Percentiles rank a stretch among this genome's conserved stretches.
Evolutionary conservation across 73 alveolate genomes (phyloP).

Genomic region (Blepharisma stoltei): DNA sequence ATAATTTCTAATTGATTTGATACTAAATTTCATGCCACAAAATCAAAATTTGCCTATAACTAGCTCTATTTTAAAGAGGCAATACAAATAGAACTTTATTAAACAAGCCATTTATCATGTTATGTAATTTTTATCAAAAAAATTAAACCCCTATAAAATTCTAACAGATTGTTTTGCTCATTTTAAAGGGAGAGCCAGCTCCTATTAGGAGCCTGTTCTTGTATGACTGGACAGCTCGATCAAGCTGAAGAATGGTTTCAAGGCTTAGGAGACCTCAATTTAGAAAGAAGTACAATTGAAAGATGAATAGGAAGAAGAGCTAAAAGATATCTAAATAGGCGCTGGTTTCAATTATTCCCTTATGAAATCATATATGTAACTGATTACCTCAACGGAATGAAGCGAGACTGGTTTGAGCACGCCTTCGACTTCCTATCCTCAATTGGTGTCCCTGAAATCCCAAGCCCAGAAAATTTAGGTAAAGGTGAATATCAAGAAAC

Average conservation of each 20-base stretch:
- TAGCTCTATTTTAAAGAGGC: too few species aligned
- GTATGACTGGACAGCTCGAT: constrained; percentile 32
- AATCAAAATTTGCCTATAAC: too few species aligned
- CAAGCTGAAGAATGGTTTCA: constrained; percentile 28
- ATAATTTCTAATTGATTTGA: too few species aligned
- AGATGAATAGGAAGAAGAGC: constrained; percentile 38
- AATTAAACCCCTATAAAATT: not conserved
- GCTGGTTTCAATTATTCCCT: constrained; percentile 36
- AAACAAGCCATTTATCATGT: too few species aligned
- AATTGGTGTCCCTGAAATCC: not conserved
- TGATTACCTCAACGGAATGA: constrained; percentile 21
- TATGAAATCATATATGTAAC: constrained; percentile 35
- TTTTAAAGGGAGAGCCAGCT: too few species aligned
- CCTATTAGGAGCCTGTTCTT: constrained; percentile 16
- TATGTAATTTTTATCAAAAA: too few species aligned
- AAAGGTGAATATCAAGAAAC: not conserved
- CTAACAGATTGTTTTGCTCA: not conserved
- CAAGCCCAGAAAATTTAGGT: not conserved
- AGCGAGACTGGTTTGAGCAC: constrained; percentile 19
- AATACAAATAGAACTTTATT: too few species aligned
- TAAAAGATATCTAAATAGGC: constrained; percentile 6
- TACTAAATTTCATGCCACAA: too few species aligned
- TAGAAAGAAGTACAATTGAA: constrained; percentile 14
- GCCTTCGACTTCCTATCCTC: not conserved
- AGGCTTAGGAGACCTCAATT: not conserved